Conservation (phyloP, 1,284 basidiomycete species). For the Trametes polyzona region DNA sequence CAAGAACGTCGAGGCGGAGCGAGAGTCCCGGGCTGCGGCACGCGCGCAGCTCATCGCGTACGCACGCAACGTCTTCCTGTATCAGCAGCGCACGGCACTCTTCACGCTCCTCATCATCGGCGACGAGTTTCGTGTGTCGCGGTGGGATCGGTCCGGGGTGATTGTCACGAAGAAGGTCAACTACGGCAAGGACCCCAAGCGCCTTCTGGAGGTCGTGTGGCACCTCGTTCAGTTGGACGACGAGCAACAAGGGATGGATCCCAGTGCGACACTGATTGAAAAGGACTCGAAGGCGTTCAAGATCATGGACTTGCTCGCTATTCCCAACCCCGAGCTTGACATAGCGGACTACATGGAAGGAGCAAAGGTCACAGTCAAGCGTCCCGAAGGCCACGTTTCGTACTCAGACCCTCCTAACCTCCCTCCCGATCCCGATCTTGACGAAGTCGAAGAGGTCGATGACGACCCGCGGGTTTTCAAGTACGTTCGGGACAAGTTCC, state of each 20-base stretch:
- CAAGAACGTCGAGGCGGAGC: not conserved
- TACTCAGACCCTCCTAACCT: not conserved
- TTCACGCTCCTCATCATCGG: not conserved
- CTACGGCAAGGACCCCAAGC: constrained; percentile 10
- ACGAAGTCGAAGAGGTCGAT: too few species aligned
- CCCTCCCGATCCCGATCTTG: not conserved
- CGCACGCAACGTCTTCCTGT: not conserved
- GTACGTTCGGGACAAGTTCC: constrained; percentile 11
- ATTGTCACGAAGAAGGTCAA: constrained; percentile 18
- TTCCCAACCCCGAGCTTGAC: not conserved
- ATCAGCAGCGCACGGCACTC: not conserved
- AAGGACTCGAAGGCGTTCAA: not conserved
- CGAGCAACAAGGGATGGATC: constrained; percentile 15
- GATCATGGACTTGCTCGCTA: constrained; percentile 5
- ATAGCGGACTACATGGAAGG: not conserved
- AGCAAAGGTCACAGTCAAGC: not conserved
- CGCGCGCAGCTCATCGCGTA: constrained; percentile 1
- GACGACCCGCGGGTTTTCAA: not conserved
- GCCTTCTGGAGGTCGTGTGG: constrained; percentile 19
- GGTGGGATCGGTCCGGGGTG: constrained; percentile 24
- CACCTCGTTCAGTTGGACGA: constrained; percentile 5
- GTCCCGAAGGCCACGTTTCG: not conserved
- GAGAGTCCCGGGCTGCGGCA: not conserved
- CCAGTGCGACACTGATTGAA: not conserved
- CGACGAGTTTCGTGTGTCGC: constrained; percentile 7